A percentile compares a stretch with the other conserved stretches of the same genome.
phyloP scores from a whole-genome alignment of 805 yeast genomes.

The Teunomyces atbi region DNA sequence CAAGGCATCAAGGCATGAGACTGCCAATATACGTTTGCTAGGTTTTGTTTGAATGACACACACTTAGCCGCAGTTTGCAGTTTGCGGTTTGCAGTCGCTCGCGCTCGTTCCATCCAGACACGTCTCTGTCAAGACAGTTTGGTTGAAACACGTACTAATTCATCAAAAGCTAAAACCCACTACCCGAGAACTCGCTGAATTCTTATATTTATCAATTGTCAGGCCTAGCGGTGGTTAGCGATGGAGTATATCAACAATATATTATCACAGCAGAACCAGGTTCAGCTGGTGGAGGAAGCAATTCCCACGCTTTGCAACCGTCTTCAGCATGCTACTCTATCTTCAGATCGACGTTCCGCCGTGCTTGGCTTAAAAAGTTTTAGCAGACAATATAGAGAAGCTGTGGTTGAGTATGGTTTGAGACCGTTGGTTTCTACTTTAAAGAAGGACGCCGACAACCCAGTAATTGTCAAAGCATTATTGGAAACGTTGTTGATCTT shows the following conservation, averaged over 20 bases:
- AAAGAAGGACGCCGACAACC: slow-evolving; percentile 63
- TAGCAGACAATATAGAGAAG: slow-evolving; percentile 83
- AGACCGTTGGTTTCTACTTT: slow-evolving; percentile 69
- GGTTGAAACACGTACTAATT: slow-evolving; percentile 1
- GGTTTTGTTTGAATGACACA: neutral
- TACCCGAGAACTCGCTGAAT: neutral
- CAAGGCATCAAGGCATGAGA: neutral
- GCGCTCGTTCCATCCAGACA: neutral
- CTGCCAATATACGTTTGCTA: neutral
- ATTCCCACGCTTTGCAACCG: slow-evolving; percentile 88
- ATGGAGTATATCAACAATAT: slow-evolving; percentile 42
- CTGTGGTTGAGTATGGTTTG: slow-evolving; percentile 84
- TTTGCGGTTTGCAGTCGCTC: neutral
- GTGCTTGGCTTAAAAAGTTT: slow-evolving; percentile 85
- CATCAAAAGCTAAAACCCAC: neutral
- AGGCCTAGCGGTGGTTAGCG: neutral
- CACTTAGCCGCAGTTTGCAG: neutral
- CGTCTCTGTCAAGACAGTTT: neutral
- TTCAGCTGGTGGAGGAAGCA: slow-evolving; percentile 69
- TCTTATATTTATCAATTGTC: neutral
- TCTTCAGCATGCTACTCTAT: slow-evolving; percentile 72
- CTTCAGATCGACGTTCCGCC: slow-evolving; percentile 89
- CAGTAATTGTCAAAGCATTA: slow-evolving; percentile 71
- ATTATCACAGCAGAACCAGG: slow-evolving; percentile 29
- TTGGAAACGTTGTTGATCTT: slow-evolving; percentile 82